Conservation (phyloP, 345 rosid genomes). For the Citrus inodora region DNA sequence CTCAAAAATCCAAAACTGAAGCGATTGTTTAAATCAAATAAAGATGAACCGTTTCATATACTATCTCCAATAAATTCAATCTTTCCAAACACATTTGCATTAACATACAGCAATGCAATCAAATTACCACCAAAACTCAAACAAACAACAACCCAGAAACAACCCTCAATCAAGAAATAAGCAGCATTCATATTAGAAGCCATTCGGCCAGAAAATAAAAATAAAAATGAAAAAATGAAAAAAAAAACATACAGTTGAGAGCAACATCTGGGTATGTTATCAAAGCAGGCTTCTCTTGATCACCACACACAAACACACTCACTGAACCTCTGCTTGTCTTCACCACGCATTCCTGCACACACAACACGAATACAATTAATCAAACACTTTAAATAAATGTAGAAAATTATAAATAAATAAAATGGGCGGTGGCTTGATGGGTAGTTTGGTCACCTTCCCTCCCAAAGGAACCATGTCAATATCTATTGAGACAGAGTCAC, state of each 20-base stretch:
- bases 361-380: not conserved
- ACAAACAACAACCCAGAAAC: not conserved
- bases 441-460: constrained; percentile 39
- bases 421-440: not conserved
- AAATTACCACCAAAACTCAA: constrained; percentile 3
- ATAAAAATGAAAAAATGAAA: not conserved
- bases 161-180: not conserved
- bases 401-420: not conserved
- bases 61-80: not conserved
- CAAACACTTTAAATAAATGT: not conserved
- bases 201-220: not conserved
- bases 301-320: constrained; percentile 72
- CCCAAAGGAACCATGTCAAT: constrained; percentile 42
- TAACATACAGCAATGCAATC: not conserved
- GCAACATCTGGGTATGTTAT: constrained; percentile 89
- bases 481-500: constrained; percentile 47
- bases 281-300: constrained; percentile 78
- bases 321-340: constrained; percentile 71
- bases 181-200: not conserved
- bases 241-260: constrained; percentile 56
- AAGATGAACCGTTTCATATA: not conserved
- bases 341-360: constrained; percentile 60
- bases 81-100: not conserved
- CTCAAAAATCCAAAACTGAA: not conserved
- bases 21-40: not conserved